Conservation (phyloP, 768 basidiomycete species). For the Lactarius pseudohatsudake region DNA sequence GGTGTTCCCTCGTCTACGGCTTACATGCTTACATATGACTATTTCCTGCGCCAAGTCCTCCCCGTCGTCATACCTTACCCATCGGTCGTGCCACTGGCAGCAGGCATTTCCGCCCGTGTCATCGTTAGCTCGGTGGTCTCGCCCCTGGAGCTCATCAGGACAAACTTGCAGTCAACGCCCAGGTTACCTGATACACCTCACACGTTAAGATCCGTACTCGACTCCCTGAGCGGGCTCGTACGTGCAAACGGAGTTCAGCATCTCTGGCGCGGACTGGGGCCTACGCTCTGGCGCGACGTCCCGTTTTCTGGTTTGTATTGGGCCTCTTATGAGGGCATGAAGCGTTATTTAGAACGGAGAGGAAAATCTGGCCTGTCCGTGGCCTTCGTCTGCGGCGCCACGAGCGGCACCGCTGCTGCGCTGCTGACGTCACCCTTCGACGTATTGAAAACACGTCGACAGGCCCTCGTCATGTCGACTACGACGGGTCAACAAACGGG, state of each 20-base stretch:
- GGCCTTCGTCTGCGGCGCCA: constrained; percentile 87
- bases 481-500: constrained; percentile 41
- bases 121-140: constrained; percentile 76
- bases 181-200: constrained; percentile 65
- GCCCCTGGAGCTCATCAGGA: constrained; percentile 90
- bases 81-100: constrained; percentile 65
- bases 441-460: constrained; percentile 92
- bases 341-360: constrained; percentile 54
- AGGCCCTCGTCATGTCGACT: constrained; percentile 73
- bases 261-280: constrained; percentile 88
- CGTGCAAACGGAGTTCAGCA: constrained; percentile 61
- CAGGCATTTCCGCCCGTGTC: constrained; percentile 82
- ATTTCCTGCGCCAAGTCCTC: constrained; percentile 64
- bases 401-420: constrained; percentile 84
- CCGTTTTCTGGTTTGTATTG: constrained; percentile 98
- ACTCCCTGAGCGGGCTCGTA: constrained; percentile 59
- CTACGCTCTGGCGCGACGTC: constrained; percentile 95
- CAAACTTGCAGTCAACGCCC: constrained; percentile 89
- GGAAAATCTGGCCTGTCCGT: constrained; percentile 61
- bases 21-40: constrained; percentile 96
- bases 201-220: constrained; percentile 72
- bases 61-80: constrained; percentile 58
- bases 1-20: constrained; percentile 88
- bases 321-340: constrained; percentile 90
- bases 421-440: constrained; percentile 94